Base-by-base conservation (phyloP, 1,139 yeast genomes). In the Wickerhamomyces sp. region DNA sequence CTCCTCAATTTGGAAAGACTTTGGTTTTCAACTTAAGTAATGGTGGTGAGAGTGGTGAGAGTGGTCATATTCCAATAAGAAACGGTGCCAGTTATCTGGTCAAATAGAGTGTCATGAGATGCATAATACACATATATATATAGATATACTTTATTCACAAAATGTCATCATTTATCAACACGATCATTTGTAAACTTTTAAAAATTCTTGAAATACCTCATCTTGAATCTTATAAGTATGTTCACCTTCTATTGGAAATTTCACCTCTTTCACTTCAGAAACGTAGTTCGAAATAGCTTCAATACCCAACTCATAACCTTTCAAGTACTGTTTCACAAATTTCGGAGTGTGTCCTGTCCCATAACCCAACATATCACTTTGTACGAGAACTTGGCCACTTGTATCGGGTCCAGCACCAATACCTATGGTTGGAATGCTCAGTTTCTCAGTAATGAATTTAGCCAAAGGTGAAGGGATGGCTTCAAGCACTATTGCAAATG, bases 321-420 rank as follows among this genome's bases (percentile, higher is more conserved):
- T 60, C 26, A 70, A 67, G 55, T 85, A 89, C 45, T 68, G 67
- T 52, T 86, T 84, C 23, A 87, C 89, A 59, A 91, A 89, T 55
- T 82, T 84, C 2, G 95, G 88, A 14, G 60, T 52, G 30, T 66
- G 72, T 1, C 63, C 62, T 16, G 78, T 77, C 33, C 75, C 72
- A 83, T 80, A 74, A 1, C 96, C 96, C 28, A 91, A 64, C 63
- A 85, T 55, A 55, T 91, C 98, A 3, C 88, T 75, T 55, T 84
- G 78, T 1, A 91, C 98, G 32, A 91, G 68, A 1, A 91, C 96
- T 57, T 91, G 97, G 0, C 96, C 97, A 23, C 87, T 77, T 13
- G 91, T 81, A 11, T 61, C 62, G 15, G 80, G 77, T 0, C 98
- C 97, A 0, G 97, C 96, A 6, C 98, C 98, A 35, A 91, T 91